Percentiles rank a stretch among this genome's conserved stretches.
These are phyloP conservation scores for Suhomyces atakaporum DNA, from an alignment of 1,139 yeast genomes.

Conservation along the genomic window DNA sequence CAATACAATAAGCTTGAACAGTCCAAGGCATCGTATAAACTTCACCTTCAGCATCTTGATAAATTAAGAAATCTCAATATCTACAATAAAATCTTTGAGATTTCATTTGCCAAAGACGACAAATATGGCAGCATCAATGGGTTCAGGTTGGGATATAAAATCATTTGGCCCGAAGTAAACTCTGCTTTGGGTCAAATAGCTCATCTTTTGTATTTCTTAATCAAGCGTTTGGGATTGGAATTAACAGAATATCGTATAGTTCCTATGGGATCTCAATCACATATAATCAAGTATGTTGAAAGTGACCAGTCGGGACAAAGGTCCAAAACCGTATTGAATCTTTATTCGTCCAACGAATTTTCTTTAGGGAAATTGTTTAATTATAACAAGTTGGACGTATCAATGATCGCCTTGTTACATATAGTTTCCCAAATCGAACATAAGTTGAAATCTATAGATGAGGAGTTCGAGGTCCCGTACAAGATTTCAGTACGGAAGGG, in stretches of 20 bases:
- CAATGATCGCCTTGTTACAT: slow-evolving; percentile 74
- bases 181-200: slow-evolving; percentile 90
- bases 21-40: slow-evolving; percentile 61
- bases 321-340: slow-evolving; percentile 39
- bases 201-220: slow-evolving; percentile 65
- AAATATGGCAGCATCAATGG: slow-evolving; percentile 89
- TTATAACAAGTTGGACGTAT: slow-evolving; percentile 69
- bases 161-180: slow-evolving; percentile 90
- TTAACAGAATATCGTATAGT: slow-evolving; percentile 63
- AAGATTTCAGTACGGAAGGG: slow-evolving; percentile 48
- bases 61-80: slow-evolving; percentile 74
- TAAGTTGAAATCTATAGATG: slow-evolving; percentile 49
- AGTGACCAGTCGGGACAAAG: slow-evolving; percentile 3
- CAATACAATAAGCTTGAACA: slow-evolving; percentile 58
- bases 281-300: slow-evolving; percentile 56
- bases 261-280: slow-evolving; percentile 86
- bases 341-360: slow-evolving; percentile 67
- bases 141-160: slow-evolving; percentile 68
- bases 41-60: slow-evolving; percentile 65
- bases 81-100: slow-evolving; percentile 76
- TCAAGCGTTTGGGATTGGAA: slow-evolving; percentile 55
- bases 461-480: slow-evolving; percentile 73
- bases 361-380: slow-evolving; percentile 68
- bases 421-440: slow-evolving; percentile 59
- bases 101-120: slow-evolving; percentile 67